Percentiles rank a stretch among this genome's conserved stretches.
Evolutionary conservation across 805 yeast genomes (phyloP).

Genomic region (Ogataea zsoltii): DNA sequence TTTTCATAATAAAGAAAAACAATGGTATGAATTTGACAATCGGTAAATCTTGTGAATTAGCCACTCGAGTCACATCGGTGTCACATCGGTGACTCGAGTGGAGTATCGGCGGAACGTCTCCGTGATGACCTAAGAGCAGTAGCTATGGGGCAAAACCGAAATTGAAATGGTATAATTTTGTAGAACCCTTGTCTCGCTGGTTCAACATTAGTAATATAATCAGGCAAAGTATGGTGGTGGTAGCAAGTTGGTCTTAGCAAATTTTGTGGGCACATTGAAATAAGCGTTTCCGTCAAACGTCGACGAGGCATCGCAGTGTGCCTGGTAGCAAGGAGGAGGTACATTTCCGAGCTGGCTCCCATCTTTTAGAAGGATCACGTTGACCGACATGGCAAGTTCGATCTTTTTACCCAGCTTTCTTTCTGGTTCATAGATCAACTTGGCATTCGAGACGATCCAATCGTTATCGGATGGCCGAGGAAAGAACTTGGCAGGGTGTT

Average conservation of each 20-base stretch:
- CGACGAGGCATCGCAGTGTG: slow-evolving; percentile 5
- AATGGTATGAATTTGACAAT: too few species aligned
- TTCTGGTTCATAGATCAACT: slow-evolving; percentile 18
- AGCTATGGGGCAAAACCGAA: too few species aligned
- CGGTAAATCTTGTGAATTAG: too few species aligned
- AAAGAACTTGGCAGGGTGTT: slow-evolving; percentile 4
- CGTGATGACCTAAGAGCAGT: too few species aligned
- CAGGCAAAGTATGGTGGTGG: slow-evolving; percentile 21
- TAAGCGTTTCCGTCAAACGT: slow-evolving; percentile 4
- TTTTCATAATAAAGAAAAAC: too few species aligned
- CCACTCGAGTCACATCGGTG: too few species aligned
- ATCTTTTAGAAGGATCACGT: slow-evolving; percentile 19
- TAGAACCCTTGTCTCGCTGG: too few species aligned
- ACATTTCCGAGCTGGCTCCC: slow-evolving; percentile 24
- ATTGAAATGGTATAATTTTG: too few species aligned
- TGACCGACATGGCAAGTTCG: slow-evolving; percentile 25
- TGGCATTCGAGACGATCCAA: slow-evolving; percentile 24
- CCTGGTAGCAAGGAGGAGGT: slow-evolving; percentile 24
- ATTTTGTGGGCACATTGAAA: not conserved
- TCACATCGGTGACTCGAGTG: too few species aligned
- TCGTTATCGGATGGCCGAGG: slow-evolving; percentile 14
- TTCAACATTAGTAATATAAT: too few species aligned
- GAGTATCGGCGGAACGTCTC: too few species aligned
- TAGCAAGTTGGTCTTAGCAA: slow-evolving; percentile 9
- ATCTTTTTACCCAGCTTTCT: slow-evolving; percentile 15